These are phyloP conservation scores for Macrocybe gigantea DNA, from an alignment of 768 basidiomycete species.

Conservation along the genomic window DNA sequence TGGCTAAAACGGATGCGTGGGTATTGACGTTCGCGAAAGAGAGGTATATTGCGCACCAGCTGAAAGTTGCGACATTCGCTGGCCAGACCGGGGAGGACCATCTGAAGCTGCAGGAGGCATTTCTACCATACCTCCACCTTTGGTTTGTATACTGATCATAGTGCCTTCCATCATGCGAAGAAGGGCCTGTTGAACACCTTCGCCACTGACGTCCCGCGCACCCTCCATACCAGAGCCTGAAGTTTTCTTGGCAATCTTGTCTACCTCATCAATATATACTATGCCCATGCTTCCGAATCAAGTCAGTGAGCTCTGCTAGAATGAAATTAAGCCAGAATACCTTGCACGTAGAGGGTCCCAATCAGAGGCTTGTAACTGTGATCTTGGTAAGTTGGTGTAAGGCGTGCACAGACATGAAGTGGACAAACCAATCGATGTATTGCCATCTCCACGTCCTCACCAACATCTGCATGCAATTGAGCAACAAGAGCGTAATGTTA, in stretches of 20 bases:
- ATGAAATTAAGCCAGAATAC: conserved; percentile 27
- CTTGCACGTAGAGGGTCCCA: conserved; percentile 85
- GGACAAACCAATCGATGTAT: conserved; percentile 70
- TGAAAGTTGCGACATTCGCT: conserved; percentile 38
- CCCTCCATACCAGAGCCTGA: conserved; percentile 51
- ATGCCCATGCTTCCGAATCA: conserved; percentile 70
- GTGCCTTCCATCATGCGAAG: conserved; percentile 94
- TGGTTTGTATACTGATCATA: conserved; percentile 74
- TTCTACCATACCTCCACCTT: conserved; percentile 44
- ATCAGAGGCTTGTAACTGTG: conserved; percentile 80
- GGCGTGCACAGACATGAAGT: background rate
- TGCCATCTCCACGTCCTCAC: conserved; percentile 93
- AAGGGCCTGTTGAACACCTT: conserved; percentile 93
- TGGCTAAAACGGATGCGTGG: conserved; percentile 25
- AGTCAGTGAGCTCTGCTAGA: background rate
- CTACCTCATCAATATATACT: conserved; percentile 94
- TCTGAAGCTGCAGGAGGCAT: conserved; percentile 38
- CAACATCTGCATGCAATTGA: conserved; percentile 58
- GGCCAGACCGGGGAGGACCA: conserved; percentile 42
- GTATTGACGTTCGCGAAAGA: background rate
- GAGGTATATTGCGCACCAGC: conserved; percentile 21
- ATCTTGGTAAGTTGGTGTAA: background rate
- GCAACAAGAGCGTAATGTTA: conserved; percentile 1
- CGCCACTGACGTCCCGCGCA: conserved; percentile 86
- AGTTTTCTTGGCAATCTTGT: conserved; percentile 79